phyloP scores from a whole-genome alignment of 495 filamentous ascomycete species.

The Trichocladium uniseriatum region DNA sequence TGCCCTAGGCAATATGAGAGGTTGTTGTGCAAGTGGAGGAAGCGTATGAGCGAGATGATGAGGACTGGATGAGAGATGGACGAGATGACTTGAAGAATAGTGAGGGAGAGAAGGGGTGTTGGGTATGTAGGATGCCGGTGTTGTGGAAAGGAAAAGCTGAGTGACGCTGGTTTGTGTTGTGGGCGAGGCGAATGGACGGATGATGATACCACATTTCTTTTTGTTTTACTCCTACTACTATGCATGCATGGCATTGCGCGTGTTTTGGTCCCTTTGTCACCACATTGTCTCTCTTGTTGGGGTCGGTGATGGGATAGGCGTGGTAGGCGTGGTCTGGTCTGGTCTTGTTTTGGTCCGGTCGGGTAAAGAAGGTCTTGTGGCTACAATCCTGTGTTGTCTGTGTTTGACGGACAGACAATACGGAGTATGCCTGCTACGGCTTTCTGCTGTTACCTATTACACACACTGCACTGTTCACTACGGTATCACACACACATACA shows the following conservation, averaged over 20 bases:
- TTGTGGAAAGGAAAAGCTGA: not conserved
- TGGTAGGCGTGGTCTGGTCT: not conserved
- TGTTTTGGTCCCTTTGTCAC: not conserved
- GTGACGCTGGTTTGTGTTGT: not conserved
- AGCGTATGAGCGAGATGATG: not conserved
- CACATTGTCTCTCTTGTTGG: not conserved
- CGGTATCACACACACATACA: too few relatives aligned
- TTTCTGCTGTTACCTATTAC: too few relatives aligned
- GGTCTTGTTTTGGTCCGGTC: too few relatives aligned
- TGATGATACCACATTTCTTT: conserved; percentile 21
- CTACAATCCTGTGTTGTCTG: too few relatives aligned
- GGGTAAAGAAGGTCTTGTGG: too few relatives aligned
- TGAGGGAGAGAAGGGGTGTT: not conserved
- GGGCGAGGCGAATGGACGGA: not conserved
- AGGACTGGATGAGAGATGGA: not conserved
- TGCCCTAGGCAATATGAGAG: not conserved
- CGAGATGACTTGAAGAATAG: not conserved
- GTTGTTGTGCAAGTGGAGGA: not conserved
- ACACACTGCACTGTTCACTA: too few relatives aligned
- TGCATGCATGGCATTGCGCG: conserved; percentile 11
- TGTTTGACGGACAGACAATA: too few relatives aligned
- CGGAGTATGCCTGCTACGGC: too few relatives aligned
- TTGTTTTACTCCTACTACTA: not conserved
- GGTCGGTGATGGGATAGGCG: not conserved
- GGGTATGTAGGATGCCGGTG: not conserved